phyloP scores from a whole-genome alignment of 2,329 filamentous ascomycete genomes.

The Stenocarpella maydis region DNA sequence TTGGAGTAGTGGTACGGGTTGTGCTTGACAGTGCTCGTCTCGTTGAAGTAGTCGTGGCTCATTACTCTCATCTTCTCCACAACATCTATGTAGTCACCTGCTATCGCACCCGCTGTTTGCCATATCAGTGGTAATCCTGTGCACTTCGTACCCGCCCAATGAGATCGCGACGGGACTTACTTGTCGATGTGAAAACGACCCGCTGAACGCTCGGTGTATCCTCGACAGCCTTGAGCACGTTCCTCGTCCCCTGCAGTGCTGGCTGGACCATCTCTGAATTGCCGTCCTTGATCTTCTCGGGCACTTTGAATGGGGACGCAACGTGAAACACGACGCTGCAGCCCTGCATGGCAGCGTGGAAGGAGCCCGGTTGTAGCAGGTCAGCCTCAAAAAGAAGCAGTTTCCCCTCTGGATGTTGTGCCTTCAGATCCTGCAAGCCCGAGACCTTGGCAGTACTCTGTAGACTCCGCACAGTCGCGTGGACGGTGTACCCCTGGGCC shows the following conservation, averaged over 20 bases:
- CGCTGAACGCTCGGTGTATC: slow-evolving; percentile 38
- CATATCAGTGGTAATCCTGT: not conserved
- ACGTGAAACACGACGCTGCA: slow-evolving; percentile 46
- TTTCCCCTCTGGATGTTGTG: slow-evolving; percentile 33
- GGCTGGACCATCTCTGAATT: slow-evolving; percentile 41
- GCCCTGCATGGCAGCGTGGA: slow-evolving; percentile 41
- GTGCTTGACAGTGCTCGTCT: slow-evolving; percentile 39
- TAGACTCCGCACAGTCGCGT: slow-evolving; percentile 34
- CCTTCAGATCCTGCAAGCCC: slow-evolving; percentile 30
- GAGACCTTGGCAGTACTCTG: slow-evolving; percentile 30
- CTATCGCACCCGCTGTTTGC: slow-evolving; percentile 38
- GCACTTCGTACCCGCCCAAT: not conserved
- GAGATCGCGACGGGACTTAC: not conserved
- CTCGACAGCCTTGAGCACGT: slow-evolving; percentile 41
- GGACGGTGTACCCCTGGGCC: slow-evolving; percentile 32
- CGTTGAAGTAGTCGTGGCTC: slow-evolving; percentile 40
- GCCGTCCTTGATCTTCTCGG: slow-evolving; percentile 40
- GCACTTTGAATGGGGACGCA: slow-evolving; percentile 45
- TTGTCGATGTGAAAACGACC: slow-evolving; percentile 41
- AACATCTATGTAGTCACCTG: slow-evolving; percentile 41
- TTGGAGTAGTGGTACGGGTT: slow-evolving; percentile 43
- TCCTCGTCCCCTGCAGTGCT: slow-evolving; percentile 40
- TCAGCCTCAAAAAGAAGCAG: slow-evolving; percentile 44
- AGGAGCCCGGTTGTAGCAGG: slow-evolving; percentile 42
- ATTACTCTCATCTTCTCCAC: slow-evolving; percentile 37